Base-by-base conservation (phyloP, 1,284 basidiomycete species). In the Apiotrichum porosum region DNA sequence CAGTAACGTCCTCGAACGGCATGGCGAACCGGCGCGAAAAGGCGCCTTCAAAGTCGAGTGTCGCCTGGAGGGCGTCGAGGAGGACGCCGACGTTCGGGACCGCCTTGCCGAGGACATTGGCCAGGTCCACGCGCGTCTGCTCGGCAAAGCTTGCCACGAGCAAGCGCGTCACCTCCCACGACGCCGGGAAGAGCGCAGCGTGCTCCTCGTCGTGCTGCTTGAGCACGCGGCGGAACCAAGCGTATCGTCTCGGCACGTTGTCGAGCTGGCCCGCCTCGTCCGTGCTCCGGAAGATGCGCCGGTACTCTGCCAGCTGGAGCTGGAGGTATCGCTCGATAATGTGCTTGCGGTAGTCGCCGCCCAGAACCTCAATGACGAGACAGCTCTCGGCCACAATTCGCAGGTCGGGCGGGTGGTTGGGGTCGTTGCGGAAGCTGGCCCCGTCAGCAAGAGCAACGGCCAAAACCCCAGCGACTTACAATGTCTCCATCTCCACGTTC, bases 221-320 rank as follows among this genome's bases (percentile, higher is more conserved):
- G 30, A 99, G 75, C n/a, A 94, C 73, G n/a, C 93, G 80, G 19
- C 87, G 78, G 74, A 97, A 97, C 91, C 93, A 99, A 2, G 93
- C 89, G 60, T 92, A 98, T 32, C 95, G 81, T 15, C 94, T 79
- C 0, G 88, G 83, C 6, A 97, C 81, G 57, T 99, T 99, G 73
- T 99, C 95, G 37, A 99, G 78, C 68, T 97, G 91, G 1, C 94
- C 95, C 0, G 95, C 81, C 73, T 97, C 92, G 61, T 94, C 90
- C 1, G 83, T 84, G 3, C 85, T 80, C 52, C 88, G 83, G 75
- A 99, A 99, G 65, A 99, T 94, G 15, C 93, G 84, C 12, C 93
- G 84, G 67, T 99, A 99, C 69, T 98, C 95, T 64, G 91, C 88
- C 26, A 99, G 79, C 67, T 97, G 89, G 10, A 93, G 79, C 12